These are phyloP conservation scores for Jatropha multifida DNA, from an alignment of 441 rosid genomes.

Conservation along the genomic window DNA sequence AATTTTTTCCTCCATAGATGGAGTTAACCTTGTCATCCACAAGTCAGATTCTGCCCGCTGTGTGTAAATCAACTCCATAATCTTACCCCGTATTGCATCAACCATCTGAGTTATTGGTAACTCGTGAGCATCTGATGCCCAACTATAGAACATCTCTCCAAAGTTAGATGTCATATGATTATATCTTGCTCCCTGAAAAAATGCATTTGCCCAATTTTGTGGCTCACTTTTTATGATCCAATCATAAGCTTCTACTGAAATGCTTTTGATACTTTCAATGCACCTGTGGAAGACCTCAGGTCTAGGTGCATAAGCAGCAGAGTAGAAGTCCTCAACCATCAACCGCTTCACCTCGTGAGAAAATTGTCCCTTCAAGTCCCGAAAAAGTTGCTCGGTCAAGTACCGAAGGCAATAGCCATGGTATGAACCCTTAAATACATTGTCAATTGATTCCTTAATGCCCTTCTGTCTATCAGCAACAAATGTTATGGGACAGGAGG, in stretches of 20 bases:
- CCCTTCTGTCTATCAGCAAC: slow-evolving; percentile 85
- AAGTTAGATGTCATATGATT: slow-evolving; percentile 80
- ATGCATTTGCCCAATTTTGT: slow-evolving; percentile 85
- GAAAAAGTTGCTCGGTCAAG: slow-evolving; percentile 70
- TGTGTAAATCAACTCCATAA: slow-evolving; percentile 59
- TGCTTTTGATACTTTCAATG: slow-evolving; percentile 69
- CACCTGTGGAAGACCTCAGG: slow-evolving; percentile 59
- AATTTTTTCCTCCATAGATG: slow-evolving; percentile 73
- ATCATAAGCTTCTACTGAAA: slow-evolving; percentile 71
- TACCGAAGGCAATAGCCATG: slow-evolving; percentile 74
- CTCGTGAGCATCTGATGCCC: slow-evolving; percentile 78
- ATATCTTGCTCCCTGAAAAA: slow-evolving; percentile 78
- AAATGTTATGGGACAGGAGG: slow-evolving; percentile 66
- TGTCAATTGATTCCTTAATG: slow-evolving; percentile 60
- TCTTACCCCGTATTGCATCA: slow-evolving; percentile 67
- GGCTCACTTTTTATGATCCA: slow-evolving; percentile 88
- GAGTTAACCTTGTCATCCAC: slow-evolving; percentile 68
- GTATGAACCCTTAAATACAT: slow-evolving; percentile 60
- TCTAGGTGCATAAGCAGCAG: slow-evolving; percentile 65
- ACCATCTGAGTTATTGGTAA: slow-evolving; percentile 93
- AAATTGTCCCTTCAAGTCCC: slow-evolving; percentile 80
- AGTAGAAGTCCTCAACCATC: slow-evolving; percentile 67
- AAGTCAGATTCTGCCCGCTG: slow-evolving; percentile 48
- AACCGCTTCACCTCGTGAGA: slow-evolving; percentile 83
- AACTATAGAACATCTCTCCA: slow-evolving; percentile 75